Base-by-base conservation (phyloP, 495 filamentous ascomycete genomes). In the Jackrogersella minutella region DNA sequence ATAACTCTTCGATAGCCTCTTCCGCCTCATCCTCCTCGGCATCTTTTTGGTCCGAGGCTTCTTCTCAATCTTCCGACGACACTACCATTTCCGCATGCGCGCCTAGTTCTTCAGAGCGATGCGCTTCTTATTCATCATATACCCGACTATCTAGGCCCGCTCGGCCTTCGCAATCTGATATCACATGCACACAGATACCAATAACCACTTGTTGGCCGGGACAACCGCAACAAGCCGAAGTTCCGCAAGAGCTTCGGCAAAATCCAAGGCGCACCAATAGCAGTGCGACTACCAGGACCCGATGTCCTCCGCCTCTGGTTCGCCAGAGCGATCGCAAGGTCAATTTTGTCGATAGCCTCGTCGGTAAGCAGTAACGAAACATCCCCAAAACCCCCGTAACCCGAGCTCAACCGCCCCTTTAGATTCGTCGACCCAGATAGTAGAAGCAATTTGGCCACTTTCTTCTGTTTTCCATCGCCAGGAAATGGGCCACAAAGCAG, bases 341-440 rank as follows among this genome's bases (percentile, higher is more conserved):
- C 73, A 93, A 89, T 76, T 99, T 98, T 75, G 95, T 99, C 80
- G 94, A 97, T 76, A 93, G 87, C 80, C 92, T 99, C 75, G 94
- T 99, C 85, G 95, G 95, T 99, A 92, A 95, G 95, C 72, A 70
- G 43, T 44, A 66, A 59, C 71, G 62, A 62, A 57, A 40, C 37
- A 53, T 56, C 31, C 63, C 59, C 68, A 16, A 40, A 36, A 30
- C 71, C 74, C 36, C 13, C 22, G 52, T 26, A n/a, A 28, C 71
- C 41, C 52, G 30, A 55, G 70, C 70, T 75, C 68, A 74, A 67
- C 50, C n/a, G 24, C 39, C 46, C 46, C 40, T 76, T 71, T 87
- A 99, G 95, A 97, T 84, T 93, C 93, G 70, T 93, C 94, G 46
- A 93, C 95, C 40, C 92, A 97, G 77, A 97, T 97, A 77, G 94